Evolutionary conservation across 345 rosid species (phyloP), one percentile per base, ranked within the genome.

Genomic region (Brassica juncea): DNA sequence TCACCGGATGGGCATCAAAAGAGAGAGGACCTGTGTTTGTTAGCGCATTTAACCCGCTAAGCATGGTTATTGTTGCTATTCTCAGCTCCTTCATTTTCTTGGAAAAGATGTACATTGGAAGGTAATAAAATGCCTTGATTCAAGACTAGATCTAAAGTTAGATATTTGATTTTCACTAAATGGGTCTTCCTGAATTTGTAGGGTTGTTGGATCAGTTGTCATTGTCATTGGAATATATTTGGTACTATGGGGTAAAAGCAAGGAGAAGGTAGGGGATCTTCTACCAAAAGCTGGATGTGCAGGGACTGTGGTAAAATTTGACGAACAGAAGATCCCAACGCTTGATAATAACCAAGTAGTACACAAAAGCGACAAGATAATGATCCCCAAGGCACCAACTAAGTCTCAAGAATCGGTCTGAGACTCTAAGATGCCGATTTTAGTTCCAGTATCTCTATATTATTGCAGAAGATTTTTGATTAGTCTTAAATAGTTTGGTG

Each of bases 11-110:
- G 74, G 79, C 69, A 16, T 85, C 85, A 81, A 86, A 86, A 68
- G 79, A 68, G 66, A 86, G 77, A 73, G 97, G 97, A 2, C 93
- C 97, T 3, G 92, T 89, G 54, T 91, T 88, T 75, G 92, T 85
- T n/a, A 87, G 89, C 39, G 86, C 93, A 37, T 89, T 91, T 55
- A 91, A 82, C 78, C 97, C 93, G 1, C 76, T 91, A 65, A 67
- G 82, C 79, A 87, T 89, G 92, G 84, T 91, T 59, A 59, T 89
- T 0, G 91, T 87, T 49, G 86, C 91, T 14, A 37, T 88, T 62
- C 70, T 89, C 61, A 86, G 93, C 63, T 81, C 90, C 44, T 78
- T 89, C 47, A 37, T 88, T 28, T 77, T 91, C 58, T 55, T 86
- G 0, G 89, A 89, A 62, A 77, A 81, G 34, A 63, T 85, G 82